These are phyloP conservation scores for Sisymbrium altissimum DNA, from an alignment of 345 rosid genomes.

Conservation along the genomic window DNA sequence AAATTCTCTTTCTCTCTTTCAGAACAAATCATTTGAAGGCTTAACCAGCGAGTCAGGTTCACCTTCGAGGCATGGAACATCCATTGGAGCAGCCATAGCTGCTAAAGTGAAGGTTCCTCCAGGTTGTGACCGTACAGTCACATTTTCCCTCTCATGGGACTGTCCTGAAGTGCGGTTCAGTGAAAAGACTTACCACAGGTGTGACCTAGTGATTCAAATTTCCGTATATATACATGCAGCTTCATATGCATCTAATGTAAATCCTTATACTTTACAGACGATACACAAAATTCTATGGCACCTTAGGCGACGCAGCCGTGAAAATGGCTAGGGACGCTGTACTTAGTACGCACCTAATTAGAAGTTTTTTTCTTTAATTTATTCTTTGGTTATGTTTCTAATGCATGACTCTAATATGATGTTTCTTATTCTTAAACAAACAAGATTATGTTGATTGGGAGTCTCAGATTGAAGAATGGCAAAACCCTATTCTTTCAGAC, in stretches of 20 bases:
- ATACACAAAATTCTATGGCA: constrained; percentile 46
- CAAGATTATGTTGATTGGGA: too few species aligned
- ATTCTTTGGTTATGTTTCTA: too few species aligned
- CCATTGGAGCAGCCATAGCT: constrained; percentile 78
- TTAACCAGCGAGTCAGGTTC: constrained; percentile 31
- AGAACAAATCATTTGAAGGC: constrained; percentile 60
- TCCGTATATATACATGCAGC: neutral
- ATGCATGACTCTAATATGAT: too few species aligned
- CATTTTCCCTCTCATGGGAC: constrained; percentile 83
- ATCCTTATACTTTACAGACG: constrained; percentile 41
- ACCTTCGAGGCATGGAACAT: constrained; percentile 66
- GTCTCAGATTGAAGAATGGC: too few species aligned
- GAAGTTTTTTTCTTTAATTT: too few species aligned
- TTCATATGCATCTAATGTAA: neutral
- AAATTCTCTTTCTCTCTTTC: neutral
- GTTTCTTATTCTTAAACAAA: too few species aligned
- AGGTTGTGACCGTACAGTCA: constrained; percentile 33
- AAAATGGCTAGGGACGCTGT: too few species aligned
- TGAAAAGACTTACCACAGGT: constrained; percentile 73
- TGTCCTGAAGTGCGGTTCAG: constrained; percentile 67
- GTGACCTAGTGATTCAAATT: neutral
- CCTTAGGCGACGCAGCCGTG: too few species aligned
- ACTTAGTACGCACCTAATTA: too few species aligned
- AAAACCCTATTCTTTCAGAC: too few species aligned
- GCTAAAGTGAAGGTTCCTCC: constrained; percentile 64